These are phyloP conservation scores for Diaporthe amygdali DNA, from an alignment of 2,329 filamentous ascomycete genomes.

Conservation along the genomic window DNA sequence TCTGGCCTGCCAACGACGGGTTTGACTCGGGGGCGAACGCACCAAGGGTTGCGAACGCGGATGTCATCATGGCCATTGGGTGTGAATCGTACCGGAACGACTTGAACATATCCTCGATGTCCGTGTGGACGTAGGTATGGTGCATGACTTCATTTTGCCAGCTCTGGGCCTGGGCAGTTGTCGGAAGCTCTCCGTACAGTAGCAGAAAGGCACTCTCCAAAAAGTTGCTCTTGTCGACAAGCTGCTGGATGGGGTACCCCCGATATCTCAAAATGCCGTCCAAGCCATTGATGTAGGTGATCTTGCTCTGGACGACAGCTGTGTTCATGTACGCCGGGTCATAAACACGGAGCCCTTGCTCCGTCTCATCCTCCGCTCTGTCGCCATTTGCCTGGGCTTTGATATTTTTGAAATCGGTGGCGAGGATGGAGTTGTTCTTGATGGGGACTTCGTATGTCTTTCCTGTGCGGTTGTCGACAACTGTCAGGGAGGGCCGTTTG, in stretches of 20 bases:
- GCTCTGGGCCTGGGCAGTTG: constrained; percentile 41
- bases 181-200: constrained; percentile 57
- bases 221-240: constrained; percentile 54
- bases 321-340: constrained; percentile 61
- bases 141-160: constrained; percentile 57
- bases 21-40: constrained; percentile 56
- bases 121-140: constrained; percentile 54
- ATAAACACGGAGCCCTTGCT: constrained; percentile 53
- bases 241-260: constrained; percentile 56
- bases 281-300: constrained; percentile 58
- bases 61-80: constrained; percentile 57
- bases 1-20: constrained; percentile 54
- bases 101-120: constrained; percentile 56
- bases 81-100: constrained; percentile 57
- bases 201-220: constrained; percentile 56
- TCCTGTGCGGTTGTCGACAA: constrained; percentile 55
- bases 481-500: constrained; percentile 43
- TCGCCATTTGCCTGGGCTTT: constrained; percentile 36
- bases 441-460: constrained; percentile 55
- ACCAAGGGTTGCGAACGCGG: constrained; percentile 54
- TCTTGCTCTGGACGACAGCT: constrained; percentile 52
- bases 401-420: constrained; percentile 58
- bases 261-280: constrained; percentile 58
- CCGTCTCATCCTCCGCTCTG: constrained; percentile 51
- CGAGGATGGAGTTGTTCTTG: constrained; percentile 52